Percentiles rank a stretch among this genome's conserved stretches.
These are phyloP conservation scores for Beauveria bassiana DNA, from an alignment of 2,329 filamentous ascomycete species.

Conservation along the genomic window DNA sequence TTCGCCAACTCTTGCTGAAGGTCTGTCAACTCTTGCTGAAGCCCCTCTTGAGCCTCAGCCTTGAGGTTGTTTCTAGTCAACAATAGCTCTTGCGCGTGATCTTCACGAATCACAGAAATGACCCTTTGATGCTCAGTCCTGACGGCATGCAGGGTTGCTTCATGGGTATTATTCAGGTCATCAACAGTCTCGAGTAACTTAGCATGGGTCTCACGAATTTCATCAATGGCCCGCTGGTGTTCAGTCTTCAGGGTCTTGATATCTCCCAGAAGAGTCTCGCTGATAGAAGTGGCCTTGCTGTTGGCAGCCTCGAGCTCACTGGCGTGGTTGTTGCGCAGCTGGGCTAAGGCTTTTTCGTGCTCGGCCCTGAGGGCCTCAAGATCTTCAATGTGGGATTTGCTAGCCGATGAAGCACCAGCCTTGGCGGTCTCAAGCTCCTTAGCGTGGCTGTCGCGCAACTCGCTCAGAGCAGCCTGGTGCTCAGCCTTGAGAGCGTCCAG, in stretches of 20 bases:
- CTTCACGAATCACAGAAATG: conserved; percentile 33
- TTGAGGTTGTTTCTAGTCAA: conserved; percentile 32
- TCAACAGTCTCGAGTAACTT: conserved; percentile 22
- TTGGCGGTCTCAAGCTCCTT: conserved; percentile 52
- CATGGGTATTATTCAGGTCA: conserved; percentile 16
- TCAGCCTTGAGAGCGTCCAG: conserved; percentile 33
- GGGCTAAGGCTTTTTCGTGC: conserved; percentile 43
- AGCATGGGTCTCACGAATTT: conserved; percentile 27
- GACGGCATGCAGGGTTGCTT: conserved; percentile 34
- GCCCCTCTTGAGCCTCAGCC: neutral
- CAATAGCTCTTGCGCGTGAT: conserved; percentile 33
- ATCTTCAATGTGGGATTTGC: conserved; percentile 40
- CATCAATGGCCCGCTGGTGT: conserved; percentile 44
- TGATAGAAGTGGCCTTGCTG: conserved; percentile 22
- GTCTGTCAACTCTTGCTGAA: neutral
- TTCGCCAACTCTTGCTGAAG: neutral
- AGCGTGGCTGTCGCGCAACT: conserved; percentile 48
- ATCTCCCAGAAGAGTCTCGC: conserved; percentile 18
- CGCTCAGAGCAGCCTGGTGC: conserved; percentile 22
- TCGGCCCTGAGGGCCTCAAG: conserved; percentile 49
- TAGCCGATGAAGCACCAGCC: conserved; percentile 40
- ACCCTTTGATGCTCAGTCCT: conserved; percentile 47
- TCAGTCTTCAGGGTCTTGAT: conserved; percentile 30
- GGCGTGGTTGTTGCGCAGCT: conserved; percentile 30
- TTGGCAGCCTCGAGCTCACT: conserved; percentile 36